Evolutionary conservation across 495 filamentous ascomycete genomes (phyloP), one percentile per base, ranked within the genome.

Genomic region (Penicillium cosmopolitanum): DNA sequence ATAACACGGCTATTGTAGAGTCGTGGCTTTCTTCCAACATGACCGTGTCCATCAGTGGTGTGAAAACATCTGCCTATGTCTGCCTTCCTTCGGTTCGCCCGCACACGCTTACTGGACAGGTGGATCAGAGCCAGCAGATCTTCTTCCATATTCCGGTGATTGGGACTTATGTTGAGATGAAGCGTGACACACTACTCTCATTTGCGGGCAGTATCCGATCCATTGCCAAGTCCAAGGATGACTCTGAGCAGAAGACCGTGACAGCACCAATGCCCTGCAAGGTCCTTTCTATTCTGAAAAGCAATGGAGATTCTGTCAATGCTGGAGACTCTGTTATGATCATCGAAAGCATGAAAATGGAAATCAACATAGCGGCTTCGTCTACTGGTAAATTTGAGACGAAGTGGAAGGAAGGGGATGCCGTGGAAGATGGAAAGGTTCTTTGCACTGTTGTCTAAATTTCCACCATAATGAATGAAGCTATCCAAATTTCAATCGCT

Each of bases 271-370:
- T 95, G 91, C 91, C 91, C 19, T 93, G 91, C 70, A 95, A 93
- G 73, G 85, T 94, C 2, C 69, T 94, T 38, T 81, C 88, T 38
- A 86, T 92, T 5, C 84, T 90, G 69, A 88, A 90, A 62, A 71
- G 81, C 40, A 88, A 87, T 63, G 92, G 92, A 0, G 85, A 90
- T 55, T 73, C 64, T 36, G 91, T 96, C 19, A 80, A 83, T 64
- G 90, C 89, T 71, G 91, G 89, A 36, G 83, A 92, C 48, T 80
- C 87, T 13, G 77, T 96, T 46, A 89, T 96, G 54, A 91, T 96
- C 0, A 93, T 96, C 66, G 92, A 96, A 73, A 95, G 91, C 55
- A 96, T 96, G 92, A 96, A 96, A 83, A 96, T 96, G 92, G 92
- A 96, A 73, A 94, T 90, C 16, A 89, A 89, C 16, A 93, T 96